phyloP scores from a whole-genome alignment of 108 stramenopile genomes.

The Cyclostephanos tholiformis region DNA sequence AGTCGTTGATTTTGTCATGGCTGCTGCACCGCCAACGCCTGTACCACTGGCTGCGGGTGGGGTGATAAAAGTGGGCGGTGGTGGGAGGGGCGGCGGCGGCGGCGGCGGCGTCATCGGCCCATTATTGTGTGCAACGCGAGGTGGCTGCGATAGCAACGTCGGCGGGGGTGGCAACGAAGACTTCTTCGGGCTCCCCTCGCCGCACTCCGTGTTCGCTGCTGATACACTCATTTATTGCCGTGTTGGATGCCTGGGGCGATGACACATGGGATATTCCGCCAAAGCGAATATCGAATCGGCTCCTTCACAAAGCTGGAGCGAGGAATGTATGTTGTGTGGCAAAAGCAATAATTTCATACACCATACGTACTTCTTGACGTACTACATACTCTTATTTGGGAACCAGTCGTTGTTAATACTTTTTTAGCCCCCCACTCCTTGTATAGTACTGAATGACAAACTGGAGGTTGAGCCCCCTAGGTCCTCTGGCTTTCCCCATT shows the following conservation, averaged over 20 bases:
- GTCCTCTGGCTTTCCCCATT: too few species aligned
- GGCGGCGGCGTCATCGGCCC: neutral
- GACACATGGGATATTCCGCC: neutral
- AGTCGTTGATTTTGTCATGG: neutral
- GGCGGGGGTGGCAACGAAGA: conserved; percentile 30
- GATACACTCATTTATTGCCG: neutral
- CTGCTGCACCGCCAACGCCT: conserved; percentile 7
- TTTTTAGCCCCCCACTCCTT: too few species aligned
- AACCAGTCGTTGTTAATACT: too few species aligned
- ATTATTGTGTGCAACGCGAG: neutral
- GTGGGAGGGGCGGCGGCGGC: conserved; percentile 12
- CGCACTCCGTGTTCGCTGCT: neutral
- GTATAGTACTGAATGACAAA: too few species aligned
- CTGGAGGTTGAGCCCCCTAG: too few species aligned
- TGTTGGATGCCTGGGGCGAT: neutral
- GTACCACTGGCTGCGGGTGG: neutral
- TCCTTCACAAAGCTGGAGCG: neutral
- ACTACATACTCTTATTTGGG: too few species aligned
- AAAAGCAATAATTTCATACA: too few species aligned
- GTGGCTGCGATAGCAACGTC: conserved; percentile 6
- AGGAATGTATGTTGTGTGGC: too few species aligned
- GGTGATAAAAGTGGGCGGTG: conserved; percentile 2
- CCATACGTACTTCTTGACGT: too few species aligned
- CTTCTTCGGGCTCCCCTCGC: conserved; percentile 9
- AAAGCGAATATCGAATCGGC: neutral